phyloP scores from a whole-genome alignment of 1,284 basidiomycete species.

The Meripilus lineatus region DNA sequence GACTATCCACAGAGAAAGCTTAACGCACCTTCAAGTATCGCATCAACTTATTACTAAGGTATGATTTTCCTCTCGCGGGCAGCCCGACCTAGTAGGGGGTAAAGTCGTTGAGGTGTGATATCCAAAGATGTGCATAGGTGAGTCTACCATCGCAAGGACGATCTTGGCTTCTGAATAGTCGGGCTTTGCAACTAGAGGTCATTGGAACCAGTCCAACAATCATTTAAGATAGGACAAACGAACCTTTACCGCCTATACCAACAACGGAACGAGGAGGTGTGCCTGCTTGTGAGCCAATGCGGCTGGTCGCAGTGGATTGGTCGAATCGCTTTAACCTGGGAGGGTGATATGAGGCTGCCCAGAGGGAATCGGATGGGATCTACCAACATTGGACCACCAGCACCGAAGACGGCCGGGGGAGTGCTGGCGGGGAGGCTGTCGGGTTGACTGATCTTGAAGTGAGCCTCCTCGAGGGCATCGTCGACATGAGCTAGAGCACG shows the following conservation, averaged over 20 bases:
- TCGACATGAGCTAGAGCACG: constrained; percentile 26
- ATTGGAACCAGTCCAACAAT: neutral
- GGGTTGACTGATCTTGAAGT: constrained; percentile 14
- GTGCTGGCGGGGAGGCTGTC: constrained; percentile 12
- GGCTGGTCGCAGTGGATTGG: constrained; percentile 62
- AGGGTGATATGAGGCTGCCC: neutral
- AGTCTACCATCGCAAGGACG: constrained; percentile 88
- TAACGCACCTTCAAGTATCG: constrained; percentile 66
- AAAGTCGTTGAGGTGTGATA: constrained; percentile 30
- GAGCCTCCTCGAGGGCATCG: constrained; percentile 25
- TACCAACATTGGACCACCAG: constrained; percentile 34
- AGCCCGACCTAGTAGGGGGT: constrained; percentile 56
- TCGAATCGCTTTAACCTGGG: constrained; percentile 76
- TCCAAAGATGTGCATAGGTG: constrained; percentile 14
- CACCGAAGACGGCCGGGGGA: constrained; percentile 32
- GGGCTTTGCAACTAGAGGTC: constrained; percentile 79
- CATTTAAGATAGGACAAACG: constrained; percentile 10
- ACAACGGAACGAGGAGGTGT: constrained; percentile 76
- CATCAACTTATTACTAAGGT: constrained; percentile 81
- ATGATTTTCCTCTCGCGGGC: constrained; percentile 82
- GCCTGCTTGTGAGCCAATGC: constrained; percentile 60
- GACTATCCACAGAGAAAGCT: neutral
- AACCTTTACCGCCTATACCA: constrained; percentile 80
- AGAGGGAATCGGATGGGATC: neutral
- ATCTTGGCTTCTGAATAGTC: constrained; percentile 99